Evolutionary conservation across 169 alveolate species (phyloP).

Genomic region (Plasmodium chabaudi): DNA sequence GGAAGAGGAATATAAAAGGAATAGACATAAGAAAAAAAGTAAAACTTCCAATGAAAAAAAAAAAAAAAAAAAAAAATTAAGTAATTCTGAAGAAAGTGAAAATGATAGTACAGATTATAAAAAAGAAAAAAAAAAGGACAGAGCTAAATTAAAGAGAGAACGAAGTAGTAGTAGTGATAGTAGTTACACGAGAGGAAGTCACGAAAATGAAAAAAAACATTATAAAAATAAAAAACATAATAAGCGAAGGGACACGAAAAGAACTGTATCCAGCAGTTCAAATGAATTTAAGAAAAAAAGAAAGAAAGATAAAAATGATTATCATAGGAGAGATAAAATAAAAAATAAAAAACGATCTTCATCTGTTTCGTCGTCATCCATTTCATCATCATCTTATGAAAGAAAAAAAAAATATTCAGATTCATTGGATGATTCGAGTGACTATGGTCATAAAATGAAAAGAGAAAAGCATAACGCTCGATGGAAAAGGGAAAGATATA

Average conservation of each 20-base stretch:
- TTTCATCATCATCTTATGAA: slow-evolving; percentile 12
- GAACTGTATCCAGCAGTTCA: no score
- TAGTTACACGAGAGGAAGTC: background rate
- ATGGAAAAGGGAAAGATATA: no score
- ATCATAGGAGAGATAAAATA: background rate
- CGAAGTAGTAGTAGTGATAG: background rate
- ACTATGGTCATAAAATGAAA: no score
- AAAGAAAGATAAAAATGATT: background rate
- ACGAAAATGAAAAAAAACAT: no score
- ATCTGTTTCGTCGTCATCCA: slow-evolving; percentile 26
- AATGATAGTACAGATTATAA: background rate
- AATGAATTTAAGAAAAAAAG: background rate
- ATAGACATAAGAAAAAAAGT: background rate
- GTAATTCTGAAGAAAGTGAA: background rate
- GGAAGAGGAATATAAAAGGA: background rate
- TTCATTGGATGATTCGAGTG: no score
- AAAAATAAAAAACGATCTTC: background rate
- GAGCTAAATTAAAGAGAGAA: background rate
- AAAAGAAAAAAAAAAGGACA: background rate
- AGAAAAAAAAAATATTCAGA: slow-evolving; percentile 68
- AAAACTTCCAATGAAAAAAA: background rate
- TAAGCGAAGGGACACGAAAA: no score
- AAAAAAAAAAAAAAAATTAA: background rate
- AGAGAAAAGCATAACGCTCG: no score
- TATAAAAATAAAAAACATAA: no score